Evolutionary conservation across 129 eudicot genomes (phyloP), one percentile per base, ranked within the genome.

Genomic region (sunflower (Helianthus annuus)): DNA sequence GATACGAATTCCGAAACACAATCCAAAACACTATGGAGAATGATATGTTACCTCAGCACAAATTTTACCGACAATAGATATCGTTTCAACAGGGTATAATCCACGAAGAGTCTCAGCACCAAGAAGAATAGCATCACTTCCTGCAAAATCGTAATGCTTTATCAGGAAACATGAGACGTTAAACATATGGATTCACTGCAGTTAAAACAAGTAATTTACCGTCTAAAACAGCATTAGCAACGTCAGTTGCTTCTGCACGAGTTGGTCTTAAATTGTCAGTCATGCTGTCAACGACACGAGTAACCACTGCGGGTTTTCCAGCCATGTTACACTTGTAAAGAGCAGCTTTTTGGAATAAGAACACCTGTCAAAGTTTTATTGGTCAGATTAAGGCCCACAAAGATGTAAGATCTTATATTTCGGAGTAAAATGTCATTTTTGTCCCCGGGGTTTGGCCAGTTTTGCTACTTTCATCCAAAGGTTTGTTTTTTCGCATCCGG

Each of bases 181-280:
- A 46, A 64, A 64, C 48, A 61, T 16, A 55, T 36, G 17, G 49
- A 79, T n/a, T 16, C 57, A 34, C 8, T 27, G 34, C 46, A 44
- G 58, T 24, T 59, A 40, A 29, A 70, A 71, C 22, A 19, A 73
- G 53, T 3, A 71, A 78, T 54, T 66, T 46, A 87, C 94, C 94
- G 24, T 87, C 94, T 77, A 87, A 32, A 4, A 87, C 90, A 64
- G 94, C 94, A 82, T 87, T 87, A 40, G 94, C 94, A 77, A 87
- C 94, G 85, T 87, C 94, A 64, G 94, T 87, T 79, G 94, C 94
- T 73, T 87, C 94, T 15, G 94, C 94, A 74, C 94, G 94, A 71
- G 94, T 87, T 44, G 94, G 94, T 38, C 94, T 80, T 73, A 87
- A 56, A 70, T 87, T 87, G 55, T 84, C 86, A 64, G 94, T 87